These are phyloP conservation scores for Ogataea chonburiensis DNA, from an alignment of 805 yeast genomes.

Conservation along the genomic window DNA sequence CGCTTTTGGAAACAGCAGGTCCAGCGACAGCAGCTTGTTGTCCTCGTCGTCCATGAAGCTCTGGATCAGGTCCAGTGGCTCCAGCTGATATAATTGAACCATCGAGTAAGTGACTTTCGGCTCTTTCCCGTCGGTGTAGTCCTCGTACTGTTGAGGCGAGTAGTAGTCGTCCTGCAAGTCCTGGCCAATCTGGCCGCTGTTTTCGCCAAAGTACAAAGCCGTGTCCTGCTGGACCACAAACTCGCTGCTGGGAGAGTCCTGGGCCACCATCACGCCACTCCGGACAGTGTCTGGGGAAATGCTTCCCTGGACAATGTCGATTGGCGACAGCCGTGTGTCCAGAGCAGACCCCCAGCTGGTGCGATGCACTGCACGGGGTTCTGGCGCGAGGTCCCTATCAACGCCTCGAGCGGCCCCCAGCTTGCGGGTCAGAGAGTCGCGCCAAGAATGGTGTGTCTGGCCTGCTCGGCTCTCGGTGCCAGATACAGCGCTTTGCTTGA, in stretches of 20 bases:
- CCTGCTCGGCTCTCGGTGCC: not conserved
- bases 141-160: constrained; percentile 1
- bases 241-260: constrained; percentile 1
- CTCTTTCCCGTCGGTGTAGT: not conserved
- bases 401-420: too few relatives aligned
- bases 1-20: constrained; percentile 19
- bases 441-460: constrained; percentile 5
- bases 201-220: constrained; percentile 4
- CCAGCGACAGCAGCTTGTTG: constrained; percentile 22
- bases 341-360: constrained; percentile 15
- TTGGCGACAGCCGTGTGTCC: constrained; percentile 22
- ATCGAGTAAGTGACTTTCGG: constrained; percentile 14
- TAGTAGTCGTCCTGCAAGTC: not conserved
- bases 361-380: not conserved
- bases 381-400: not conserved
- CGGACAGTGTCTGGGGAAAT: constrained; percentile 14
- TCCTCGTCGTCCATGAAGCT: constrained; percentile 19
- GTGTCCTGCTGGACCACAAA: constrained; percentile 2
- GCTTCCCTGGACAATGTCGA: constrained; percentile 18
- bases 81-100: constrained; percentile 19
- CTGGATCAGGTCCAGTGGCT: constrained; percentile 19
- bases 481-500: not conserved
- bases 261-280: too few relatives aligned
- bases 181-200: not conserved
- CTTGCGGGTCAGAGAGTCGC: constrained; percentile 1